Base-by-base conservation (phyloP, 2,329 filamentous ascomycete genomes). In the Camillea tinctor region DNA sequence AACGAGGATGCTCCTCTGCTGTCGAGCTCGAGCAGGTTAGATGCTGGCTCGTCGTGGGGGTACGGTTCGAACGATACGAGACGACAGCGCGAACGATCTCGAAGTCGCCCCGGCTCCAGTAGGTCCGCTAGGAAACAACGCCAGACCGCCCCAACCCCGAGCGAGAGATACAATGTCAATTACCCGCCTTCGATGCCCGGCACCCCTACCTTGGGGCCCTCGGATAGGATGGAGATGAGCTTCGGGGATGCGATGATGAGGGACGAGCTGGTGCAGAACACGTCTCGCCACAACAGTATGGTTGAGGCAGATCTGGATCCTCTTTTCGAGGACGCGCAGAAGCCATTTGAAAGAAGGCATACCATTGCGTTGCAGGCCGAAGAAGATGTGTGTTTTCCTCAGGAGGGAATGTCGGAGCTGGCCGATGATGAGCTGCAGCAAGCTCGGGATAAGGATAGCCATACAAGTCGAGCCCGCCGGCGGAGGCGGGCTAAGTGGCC, bases 331-430 rank as follows among this genome's bases (percentile, higher is more conserved):
- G 63, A 72, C 61, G 67, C 73, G 2, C 58, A 60, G 61, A 66
- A 72, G 17, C 59, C 67, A 68, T 63, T 80, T 74, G 71, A 79
- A 19, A 75, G 81, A 54, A 82, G 88, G 44, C 81, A 83, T 59
- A 88, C 84, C 4, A 82, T 87, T 65, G 81, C 83, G 13, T 74
- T 89, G 13, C 82, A 88, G 11, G 91, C 88, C 0, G 87, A 95
- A 69, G 91, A 91, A 65, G 95, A 98, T 76, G 93, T 98, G 0
- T 97, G 95, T 77, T 97, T 97, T 69, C 94, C 93, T 0, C 87
- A 88, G 5, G 88, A 90, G 57, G 87, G 82, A 4, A 82, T 93
- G 75, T 95, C 92, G 0, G 92, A 96, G 68, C 80, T 95, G 53
- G 92, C 84, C 24, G 90, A 94, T 30, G 92, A 96, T 52, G 92